These are phyloP conservation scores for Punica granatum DNA, from an alignment of 345 rosid genomes.

Conservation along the genomic window DNA sequence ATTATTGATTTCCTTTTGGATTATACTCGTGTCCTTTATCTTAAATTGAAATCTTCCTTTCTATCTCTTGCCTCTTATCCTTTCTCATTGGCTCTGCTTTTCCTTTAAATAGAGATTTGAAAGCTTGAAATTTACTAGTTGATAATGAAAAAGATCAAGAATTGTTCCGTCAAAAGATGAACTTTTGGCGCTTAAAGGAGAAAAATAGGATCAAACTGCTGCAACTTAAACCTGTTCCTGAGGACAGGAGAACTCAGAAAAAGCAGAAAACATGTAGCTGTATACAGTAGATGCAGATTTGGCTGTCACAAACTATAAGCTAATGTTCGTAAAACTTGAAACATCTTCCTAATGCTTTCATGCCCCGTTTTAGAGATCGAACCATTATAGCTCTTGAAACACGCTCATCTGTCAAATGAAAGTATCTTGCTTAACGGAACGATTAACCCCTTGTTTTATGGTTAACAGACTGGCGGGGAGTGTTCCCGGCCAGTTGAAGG, in stretches of 20 bases:
- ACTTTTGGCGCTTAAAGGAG: neutral
- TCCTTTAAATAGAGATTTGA: neutral
- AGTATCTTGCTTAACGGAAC: no score
- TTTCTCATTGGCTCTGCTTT: conserved; percentile 1
- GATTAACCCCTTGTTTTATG: no score
- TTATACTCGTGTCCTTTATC: neutral
- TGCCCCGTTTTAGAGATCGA: neutral
- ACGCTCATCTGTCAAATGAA: neutral
- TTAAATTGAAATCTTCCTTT: neutral
- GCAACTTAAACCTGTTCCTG: neutral
- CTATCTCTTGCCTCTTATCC: conserved; percentile 3
- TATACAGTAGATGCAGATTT: neutral
- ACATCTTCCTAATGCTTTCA: neutral
- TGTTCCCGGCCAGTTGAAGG: neutral
- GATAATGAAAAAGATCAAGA: neutral
- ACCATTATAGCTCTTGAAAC: neutral
- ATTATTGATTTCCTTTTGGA: neutral
- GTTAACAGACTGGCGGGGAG: no score
- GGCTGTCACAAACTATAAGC: neutral
- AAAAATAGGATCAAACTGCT: neutral
- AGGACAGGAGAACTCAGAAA: neutral
- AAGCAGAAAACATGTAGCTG: neutral
- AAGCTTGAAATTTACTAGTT: neutral
- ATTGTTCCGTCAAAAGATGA: no score
- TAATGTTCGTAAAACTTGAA: neutral